Conservation (phyloP, 2,329 filamentous ascomycete genomes). For the Plenodomus tracheiphilus region DNA sequence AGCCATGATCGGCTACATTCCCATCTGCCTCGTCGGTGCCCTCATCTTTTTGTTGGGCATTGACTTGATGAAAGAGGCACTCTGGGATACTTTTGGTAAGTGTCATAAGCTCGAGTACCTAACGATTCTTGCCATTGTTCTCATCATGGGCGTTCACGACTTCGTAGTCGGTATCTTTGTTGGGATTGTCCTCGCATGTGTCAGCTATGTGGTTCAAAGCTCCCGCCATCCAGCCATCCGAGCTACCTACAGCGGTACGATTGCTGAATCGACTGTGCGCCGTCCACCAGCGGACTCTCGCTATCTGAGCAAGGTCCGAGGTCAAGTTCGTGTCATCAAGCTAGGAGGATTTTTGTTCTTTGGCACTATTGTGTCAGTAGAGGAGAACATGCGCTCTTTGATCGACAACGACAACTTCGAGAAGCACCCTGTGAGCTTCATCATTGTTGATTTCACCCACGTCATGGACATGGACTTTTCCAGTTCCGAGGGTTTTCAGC, state of each 20-base stretch:
- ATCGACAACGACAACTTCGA: slow-evolving; percentile 82
- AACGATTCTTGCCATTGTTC: slow-evolving; percentile 84
- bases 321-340: slow-evolving; percentile 89
- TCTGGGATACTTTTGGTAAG: slow-evolving; percentile 87
- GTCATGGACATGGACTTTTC: slow-evolving; percentile 96
- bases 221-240: slow-evolving; percentile 87
- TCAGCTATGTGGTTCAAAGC: slow-evolving; percentile 88
- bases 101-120: slow-evolving; percentile 85
- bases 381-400: slow-evolving; percentile 80
- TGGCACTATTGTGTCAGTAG: slow-evolving; percentile 93
- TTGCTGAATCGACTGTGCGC: slow-evolving; percentile 88
- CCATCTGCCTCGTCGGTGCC: slow-evolving; percentile 94
- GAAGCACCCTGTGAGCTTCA: slow-evolving; percentile 79
- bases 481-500: slow-evolving; percentile 90
- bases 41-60: slow-evolving; percentile 95
- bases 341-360: slow-evolving; percentile 97
- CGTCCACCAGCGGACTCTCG: slow-evolving; percentile 86
- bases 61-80: slow-evolving; percentile 83
- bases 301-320: slow-evolving; percentile 82
- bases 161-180: slow-evolving; percentile 94
- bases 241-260: slow-evolving; percentile 85
- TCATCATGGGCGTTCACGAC: slow-evolving; percentile 96
- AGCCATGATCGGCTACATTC: slow-evolving; percentile 87
- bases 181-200: slow-evolving; percentile 87
- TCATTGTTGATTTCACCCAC: slow-evolving; percentile 85